Evolutionary conservation across 2,329 filamentous ascomycete genomes (phyloP).

Genomic region (Cladosporium sphaerospermum): DNA sequence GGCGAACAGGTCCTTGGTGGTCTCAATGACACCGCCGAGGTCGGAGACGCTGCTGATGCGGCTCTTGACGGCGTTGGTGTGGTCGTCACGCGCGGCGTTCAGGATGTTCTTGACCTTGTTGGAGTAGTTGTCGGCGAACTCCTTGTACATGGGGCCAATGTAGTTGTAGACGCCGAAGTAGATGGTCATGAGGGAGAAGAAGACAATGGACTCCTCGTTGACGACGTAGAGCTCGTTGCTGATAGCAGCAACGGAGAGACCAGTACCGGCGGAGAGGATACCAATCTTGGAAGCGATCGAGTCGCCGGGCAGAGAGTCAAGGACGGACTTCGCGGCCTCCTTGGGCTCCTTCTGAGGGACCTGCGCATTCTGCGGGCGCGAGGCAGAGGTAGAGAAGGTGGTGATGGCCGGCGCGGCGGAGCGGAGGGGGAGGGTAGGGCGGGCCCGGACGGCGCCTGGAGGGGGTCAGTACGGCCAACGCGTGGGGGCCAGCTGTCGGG

Average conservation of each 20-base stretch:
- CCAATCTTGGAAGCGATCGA: constrained; percentile 92
- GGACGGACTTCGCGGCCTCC: constrained; percentile 92
- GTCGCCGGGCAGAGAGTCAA: constrained; percentile 89
- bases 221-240: constrained; percentile 99
- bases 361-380: constrained; percentile 57
- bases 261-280: constrained; percentile 88
- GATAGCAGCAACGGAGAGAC: constrained; percentile 87
- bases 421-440: constrained; percentile 66
- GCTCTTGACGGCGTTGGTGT: constrained; percentile 90
- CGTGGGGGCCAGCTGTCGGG: neutral
- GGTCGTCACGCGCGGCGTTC: constrained; percentile 87
- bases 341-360: constrained; percentile 84
- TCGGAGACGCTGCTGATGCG: constrained; percentile 93
- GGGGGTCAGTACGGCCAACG: constrained; percentile 25
- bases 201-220: constrained; percentile 97
- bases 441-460: constrained; percentile 71
- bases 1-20: constrained; percentile 95
- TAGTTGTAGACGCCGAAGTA: constrained; percentile 92
- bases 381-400: constrained; percentile 58
- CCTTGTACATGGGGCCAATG: constrained; percentile 82
- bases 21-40: constrained; percentile 86
- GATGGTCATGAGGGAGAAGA: constrained; percentile 85
- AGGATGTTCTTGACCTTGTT: constrained; percentile 92
- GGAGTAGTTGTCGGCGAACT: constrained; percentile 85
- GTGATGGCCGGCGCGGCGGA: constrained; percentile 68